These are phyloP conservation scores for Neoconidiobolus thromboides DNA, from an alignment of 371 early-diverging fungal species.

Conservation along the genomic window DNA sequence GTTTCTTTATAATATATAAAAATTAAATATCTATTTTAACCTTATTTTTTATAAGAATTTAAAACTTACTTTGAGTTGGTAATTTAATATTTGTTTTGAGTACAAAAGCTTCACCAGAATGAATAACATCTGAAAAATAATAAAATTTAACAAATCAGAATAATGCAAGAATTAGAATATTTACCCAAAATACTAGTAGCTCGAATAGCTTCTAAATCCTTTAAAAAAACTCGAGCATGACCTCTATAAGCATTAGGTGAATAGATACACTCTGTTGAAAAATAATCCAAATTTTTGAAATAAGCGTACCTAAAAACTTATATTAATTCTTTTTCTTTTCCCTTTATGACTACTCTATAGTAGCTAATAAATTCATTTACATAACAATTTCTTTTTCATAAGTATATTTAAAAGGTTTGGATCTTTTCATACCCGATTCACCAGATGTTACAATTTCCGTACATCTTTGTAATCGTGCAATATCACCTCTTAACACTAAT, in stretches of 20 bases:
- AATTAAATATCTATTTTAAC: background rate
- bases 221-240: slow-evolving; percentile 87
- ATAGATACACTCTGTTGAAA: slow-evolving; percentile 98
- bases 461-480: slow-evolving; percentile 84
- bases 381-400: slow-evolving; percentile 99
- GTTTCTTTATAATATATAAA: slow-evolving; percentile 13
- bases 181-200: slow-evolving; percentile 77
- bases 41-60: no score
- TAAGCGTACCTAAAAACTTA: slow-evolving; percentile 63
- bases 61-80: slow-evolving; percentile 24
- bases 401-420: slow-evolving; percentile 98
- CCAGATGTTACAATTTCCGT: slow-evolving; percentile 76
- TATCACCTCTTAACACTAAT: slow-evolving; percentile 90
- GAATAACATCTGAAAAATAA: slow-evolving; percentile 57
- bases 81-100: slow-evolving; percentile 43
- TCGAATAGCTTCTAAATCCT: slow-evolving; percentile 90
- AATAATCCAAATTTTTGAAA: slow-evolving; percentile 95
- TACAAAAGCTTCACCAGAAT: slow-evolving; percentile 81
- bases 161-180: background rate
- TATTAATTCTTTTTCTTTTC: no score
- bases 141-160: background rate
- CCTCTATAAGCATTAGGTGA: slow-evolving; percentile 98
- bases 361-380: slow-evolving; percentile 18
- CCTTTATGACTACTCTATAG: background rate
- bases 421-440: slow-evolving; percentile 56